These are phyloP conservation scores for Lipomyces mesembrius DNA, from an alignment of 805 yeast genomes.

Conservation along the genomic window DNA sequence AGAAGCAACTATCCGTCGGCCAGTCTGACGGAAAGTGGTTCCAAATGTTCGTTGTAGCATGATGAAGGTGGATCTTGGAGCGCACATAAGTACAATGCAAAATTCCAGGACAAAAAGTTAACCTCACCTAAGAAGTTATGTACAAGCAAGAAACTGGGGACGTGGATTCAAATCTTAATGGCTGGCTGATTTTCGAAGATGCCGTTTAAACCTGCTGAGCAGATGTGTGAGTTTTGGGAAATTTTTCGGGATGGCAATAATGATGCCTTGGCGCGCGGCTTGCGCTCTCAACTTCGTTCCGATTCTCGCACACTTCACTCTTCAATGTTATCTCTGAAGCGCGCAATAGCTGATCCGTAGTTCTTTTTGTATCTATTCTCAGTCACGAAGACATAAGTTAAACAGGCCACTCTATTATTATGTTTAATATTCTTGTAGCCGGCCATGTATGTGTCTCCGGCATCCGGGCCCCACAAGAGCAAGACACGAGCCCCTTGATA, in stretches of 20 bases:
- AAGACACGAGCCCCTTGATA: not conserved
- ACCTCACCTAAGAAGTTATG: not conserved
- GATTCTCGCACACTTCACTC: not conserved
- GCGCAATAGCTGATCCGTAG: not conserved
- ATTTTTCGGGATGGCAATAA: not conserved
- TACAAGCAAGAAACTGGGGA: not conserved
- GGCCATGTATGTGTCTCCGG: no score
- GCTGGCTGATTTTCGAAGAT: no score
- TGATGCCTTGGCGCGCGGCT: not conserved
- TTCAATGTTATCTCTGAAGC: no score
- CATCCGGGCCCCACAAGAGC: no score
- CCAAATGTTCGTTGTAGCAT: not conserved
- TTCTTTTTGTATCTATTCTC: not conserved
- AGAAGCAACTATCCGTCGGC: conserved; percentile 4
- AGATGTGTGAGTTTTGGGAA: not conserved
- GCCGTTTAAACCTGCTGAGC: not conserved
- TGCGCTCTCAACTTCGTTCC: not conserved
- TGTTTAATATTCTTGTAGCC: no score
- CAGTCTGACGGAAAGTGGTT: not conserved
- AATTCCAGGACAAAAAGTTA: not conserved
- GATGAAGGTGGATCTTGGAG: not conserved
- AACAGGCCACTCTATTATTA: not conserved
- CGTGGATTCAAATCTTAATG: not conserved
- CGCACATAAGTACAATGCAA: not conserved
- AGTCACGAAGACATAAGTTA: not conserved